Evolutionary conservation across 768 basidiomycete genomes (phyloP).

Genomic region (Collybia nuda): DNA sequence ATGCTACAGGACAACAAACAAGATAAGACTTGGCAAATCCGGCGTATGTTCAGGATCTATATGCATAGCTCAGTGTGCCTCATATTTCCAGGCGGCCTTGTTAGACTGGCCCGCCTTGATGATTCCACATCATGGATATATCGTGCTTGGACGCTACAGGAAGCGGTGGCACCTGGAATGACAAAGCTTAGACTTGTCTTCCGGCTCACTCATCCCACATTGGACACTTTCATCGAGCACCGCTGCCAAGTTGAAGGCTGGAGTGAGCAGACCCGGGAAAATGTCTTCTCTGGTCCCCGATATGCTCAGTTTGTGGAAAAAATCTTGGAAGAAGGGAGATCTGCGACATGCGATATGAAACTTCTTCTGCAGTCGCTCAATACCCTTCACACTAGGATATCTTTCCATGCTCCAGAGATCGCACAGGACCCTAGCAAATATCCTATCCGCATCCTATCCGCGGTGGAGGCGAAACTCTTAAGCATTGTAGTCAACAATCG

Average conservation of each 20-base stretch:
- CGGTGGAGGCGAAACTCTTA: too few relatives aligned
- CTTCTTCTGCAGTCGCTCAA: not conserved
- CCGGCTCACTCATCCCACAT: too few relatives aligned
- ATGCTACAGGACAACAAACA: not conserved
- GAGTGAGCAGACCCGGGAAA: too few relatives aligned
- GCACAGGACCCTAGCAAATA: too few relatives aligned
- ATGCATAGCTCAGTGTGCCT: not conserved
- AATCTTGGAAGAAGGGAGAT: not conserved
- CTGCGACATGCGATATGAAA: not conserved
- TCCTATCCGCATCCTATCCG: too few relatives aligned
- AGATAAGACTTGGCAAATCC: conserved; percentile 5
- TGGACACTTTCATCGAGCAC: not conserved
- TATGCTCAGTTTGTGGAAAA: too few relatives aligned
- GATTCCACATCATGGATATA: conserved; percentile 3
- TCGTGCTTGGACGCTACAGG: conserved; percentile 3
- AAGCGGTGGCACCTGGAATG: conserved; percentile 1
- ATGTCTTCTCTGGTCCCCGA: too few relatives aligned
- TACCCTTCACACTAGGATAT: too few relatives aligned
- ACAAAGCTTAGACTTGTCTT: too few relatives aligned
- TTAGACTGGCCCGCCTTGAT: not conserved
- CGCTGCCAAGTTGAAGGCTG: not conserved
- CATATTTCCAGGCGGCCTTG: not conserved
- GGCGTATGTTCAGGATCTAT: conserved; percentile 3
- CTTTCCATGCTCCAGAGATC: too few relatives aligned
- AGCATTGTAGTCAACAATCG: too few relatives aligned